phyloP scores from a whole-genome alignment of 805 yeast species.

The Ascoidea tarda region DNA sequence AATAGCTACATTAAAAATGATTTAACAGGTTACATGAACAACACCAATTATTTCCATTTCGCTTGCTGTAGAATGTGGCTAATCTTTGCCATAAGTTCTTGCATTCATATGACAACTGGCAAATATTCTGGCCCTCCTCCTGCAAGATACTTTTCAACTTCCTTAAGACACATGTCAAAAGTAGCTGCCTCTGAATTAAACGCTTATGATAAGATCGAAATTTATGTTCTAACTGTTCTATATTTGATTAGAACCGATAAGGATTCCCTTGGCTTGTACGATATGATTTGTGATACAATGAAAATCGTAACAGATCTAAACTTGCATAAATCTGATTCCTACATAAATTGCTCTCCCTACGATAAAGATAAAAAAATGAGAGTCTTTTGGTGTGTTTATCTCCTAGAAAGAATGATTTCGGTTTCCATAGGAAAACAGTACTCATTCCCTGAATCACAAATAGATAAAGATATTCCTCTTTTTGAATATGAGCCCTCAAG shows the following conservation, averaged over 20 bases:
- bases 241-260: conserved; percentile 47
- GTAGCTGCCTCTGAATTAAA: conserved; percentile 27
- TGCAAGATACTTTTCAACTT: conserved; percentile 41
- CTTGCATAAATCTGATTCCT: conserved; percentile 23
- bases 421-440: conserved; percentile 49
- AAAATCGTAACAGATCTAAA: conserved; percentile 24
- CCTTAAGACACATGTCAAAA: conserved; percentile 38
- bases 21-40: conserved; percentile 20
- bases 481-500: conserved; percentile 30
- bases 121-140: conserved; percentile 42
- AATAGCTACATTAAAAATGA: conserved; percentile 28
- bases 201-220: conserved; percentile 27
- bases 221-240: conserved; percentile 35
- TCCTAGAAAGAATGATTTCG: conserved; percentile 47
- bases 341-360: conserved; percentile 15
- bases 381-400: conserved; percentile 50
- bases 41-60: conserved; percentile 32
- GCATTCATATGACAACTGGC: conserved; percentile 40
- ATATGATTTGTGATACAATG: conserved; percentile 39
- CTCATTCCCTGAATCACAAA: conserved; percentile 33
- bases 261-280: conserved; percentile 39
- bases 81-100: conserved; percentile 35
- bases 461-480: conserved; percentile 33
- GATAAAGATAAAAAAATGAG: conserved; percentile 29
- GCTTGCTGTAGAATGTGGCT: conserved; percentile 43